Evolutionary conservation across 2,329 filamentous ascomycete genomes (phyloP), one percentile per base, ranked within the genome.

Genomic region (Scedosporium dehoogii): DNA sequence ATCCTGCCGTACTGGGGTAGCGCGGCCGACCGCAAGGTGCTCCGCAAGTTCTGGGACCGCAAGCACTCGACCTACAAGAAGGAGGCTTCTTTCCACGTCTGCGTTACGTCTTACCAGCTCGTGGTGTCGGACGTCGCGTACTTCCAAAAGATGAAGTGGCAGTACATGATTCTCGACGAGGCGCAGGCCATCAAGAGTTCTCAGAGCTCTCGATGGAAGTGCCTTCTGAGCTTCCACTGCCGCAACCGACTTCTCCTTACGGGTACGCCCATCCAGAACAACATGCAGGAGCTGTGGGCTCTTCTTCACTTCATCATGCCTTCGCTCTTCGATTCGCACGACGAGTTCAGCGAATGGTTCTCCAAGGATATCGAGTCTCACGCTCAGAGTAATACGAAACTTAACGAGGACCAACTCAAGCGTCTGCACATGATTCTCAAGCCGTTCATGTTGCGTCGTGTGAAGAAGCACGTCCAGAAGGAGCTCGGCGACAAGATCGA

Each of bases 401-500:
- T 99, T 64, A 99, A 99, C 70, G 94, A 99, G 73, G 93, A 97
- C 71, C 94, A 99, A 77, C 86, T 99, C 60, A 92, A 92, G 76
- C 91, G 94, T 77, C 79, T 99, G 69, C 94, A 99, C 75, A 96
- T 97, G 92, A 99, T 99, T 68, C 78, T 99, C 67, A 97, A 99
- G 78, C 94, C 94, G 0, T 99, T 99, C 80, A 99, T 99, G 94
- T 85, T 99, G 73, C 91, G 94, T 69, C 93, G 94, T 85, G 91
- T 99, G 76, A 99, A 99, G 86, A 97, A 97, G 79, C 93, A 99
- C 73, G 94, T 99, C 59, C 94, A 99, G 74, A 97, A 97, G 75
- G 94, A 99, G 74, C 85, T 99, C 58, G 94, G 94, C 57, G 94
- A 99, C 84, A 99, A 99, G 85, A 96, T 97, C 64, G 94, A 99